These are phyloP conservation scores for Entomophthora muscae DNA, from an alignment of 371 early-diverging fungal species.

Conservation along the genomic window DNA sequence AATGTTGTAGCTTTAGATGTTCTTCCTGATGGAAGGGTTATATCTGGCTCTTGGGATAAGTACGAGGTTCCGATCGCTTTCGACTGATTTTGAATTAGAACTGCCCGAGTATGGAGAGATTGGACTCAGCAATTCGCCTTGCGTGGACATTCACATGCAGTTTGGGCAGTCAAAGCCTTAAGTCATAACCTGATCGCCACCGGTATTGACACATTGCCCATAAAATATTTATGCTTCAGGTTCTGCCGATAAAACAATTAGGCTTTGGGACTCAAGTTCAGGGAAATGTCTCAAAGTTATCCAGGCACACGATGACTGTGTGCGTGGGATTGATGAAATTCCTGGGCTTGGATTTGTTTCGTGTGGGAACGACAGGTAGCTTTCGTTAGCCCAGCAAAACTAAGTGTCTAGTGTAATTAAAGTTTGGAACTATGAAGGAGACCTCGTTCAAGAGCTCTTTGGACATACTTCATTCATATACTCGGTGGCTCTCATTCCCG, in stretches of 20 bases:
- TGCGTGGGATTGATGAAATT: slow-evolving; percentile 53
- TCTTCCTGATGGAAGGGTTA: slow-evolving; percentile 40
- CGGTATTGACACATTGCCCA: slow-evolving; percentile 24
- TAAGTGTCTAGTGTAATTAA: slow-evolving; percentile 45
- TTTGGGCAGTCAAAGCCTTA: slow-evolving; percentile 76
- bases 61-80: no score
- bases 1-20: slow-evolving; percentile 67
- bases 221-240: slow-evolving; percentile 20
- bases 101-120: slow-evolving; percentile 75
- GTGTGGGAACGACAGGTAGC: slow-evolving; percentile 70
- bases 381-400: neutral
- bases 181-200: slow-evolving; percentile 57
- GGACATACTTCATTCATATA: slow-evolving; percentile 94
- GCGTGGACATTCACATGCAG: slow-evolving; percentile 68
- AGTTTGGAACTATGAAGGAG: slow-evolving; percentile 59
- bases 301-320: slow-evolving; percentile 82
- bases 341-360: slow-evolving; percentile 60
- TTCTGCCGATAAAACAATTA: slow-evolving; percentile 87
- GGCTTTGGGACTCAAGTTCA: slow-evolving; percentile 46
- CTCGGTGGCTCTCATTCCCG: slow-evolving; percentile 40
- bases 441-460: slow-evolving; percentile 50
- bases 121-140: slow-evolving; percentile 46
- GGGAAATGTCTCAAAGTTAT: slow-evolving; percentile 48
- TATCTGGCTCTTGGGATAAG: slow-evolving; percentile 97
- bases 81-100: slow-evolving; percentile 23